phyloP scores from a whole-genome alignment of 2,329 filamentous ascomycete genomes.

The Pseudocercospora ulei region DNA sequence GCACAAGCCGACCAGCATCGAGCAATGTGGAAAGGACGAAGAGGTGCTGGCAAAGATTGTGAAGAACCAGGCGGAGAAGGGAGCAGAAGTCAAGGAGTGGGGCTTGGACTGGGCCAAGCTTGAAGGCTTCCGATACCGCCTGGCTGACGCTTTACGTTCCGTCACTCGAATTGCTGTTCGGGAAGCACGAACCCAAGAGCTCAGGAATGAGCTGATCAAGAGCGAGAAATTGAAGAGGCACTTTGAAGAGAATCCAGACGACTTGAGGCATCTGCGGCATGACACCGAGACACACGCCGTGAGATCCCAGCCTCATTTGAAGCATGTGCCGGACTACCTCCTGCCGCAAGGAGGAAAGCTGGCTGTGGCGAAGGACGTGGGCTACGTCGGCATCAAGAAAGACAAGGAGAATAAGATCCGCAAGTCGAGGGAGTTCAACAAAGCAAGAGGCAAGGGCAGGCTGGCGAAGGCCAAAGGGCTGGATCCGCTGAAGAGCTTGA shows the following conservation, averaged over 20 bases:
- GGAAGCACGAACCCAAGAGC: constrained; percentile 77
- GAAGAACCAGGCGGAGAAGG: constrained; percentile 66
- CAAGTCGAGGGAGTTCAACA: constrained; percentile 37
- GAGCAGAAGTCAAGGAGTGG: constrained; percentile 77
- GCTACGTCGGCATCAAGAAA: constrained; percentile 61
- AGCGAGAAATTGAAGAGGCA: constrained; percentile 89
- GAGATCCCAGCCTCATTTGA: constrained; percentile 76
- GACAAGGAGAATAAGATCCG: constrained; percentile 44
- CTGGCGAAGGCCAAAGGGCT: constrained; percentile 53
- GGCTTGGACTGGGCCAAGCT: constrained; percentile 90
- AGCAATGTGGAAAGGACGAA: constrained; percentile 72
- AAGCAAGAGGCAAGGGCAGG: constrained; percentile 43
- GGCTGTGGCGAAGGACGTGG: constrained; percentile 55
- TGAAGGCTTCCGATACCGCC: constrained; percentile 87
- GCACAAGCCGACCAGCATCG: constrained; percentile 73
- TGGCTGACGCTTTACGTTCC: constrained; percentile 80
- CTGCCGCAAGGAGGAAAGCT: constrained; percentile 65
- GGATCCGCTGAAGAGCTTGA: constrained; percentile 86
- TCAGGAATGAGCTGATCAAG: constrained; percentile 81
- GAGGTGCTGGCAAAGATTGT: constrained; percentile 69
- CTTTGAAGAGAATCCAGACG: constrained; percentile 92
- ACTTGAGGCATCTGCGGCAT: constrained; percentile 77
- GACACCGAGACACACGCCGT: constrained; percentile 80
- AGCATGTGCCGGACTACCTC: constrained; percentile 88
- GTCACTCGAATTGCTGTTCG: constrained; percentile 84